A percentile compares a stretch with the other conserved stretches of the same genome.
phyloP scores from a whole-genome alignment of 768 basidiomycete species.

The Pluteus cervinus region DNA sequence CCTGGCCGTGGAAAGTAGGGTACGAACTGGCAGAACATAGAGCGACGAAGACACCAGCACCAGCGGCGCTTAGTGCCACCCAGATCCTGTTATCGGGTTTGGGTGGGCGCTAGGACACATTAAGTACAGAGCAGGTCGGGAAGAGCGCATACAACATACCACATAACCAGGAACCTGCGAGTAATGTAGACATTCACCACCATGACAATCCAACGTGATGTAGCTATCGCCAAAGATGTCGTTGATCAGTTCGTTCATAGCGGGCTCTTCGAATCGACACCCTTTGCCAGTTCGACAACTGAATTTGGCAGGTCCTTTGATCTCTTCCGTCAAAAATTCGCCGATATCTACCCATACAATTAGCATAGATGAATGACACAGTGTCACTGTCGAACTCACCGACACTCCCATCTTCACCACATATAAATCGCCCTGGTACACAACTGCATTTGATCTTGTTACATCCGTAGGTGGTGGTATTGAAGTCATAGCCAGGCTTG shows the following conservation, averaged over 20 bases:
- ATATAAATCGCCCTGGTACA: constrained; percentile 91
- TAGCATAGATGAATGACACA: background rate
- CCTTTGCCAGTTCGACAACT: constrained; percentile 65
- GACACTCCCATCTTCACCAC: constrained; percentile 91
- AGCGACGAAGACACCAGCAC: constrained; percentile 71
- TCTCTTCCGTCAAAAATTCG: constrained; percentile 86
- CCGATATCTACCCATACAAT: constrained; percentile 62
- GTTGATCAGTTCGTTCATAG: constrained; percentile 93
- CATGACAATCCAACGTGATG: constrained; percentile 81
- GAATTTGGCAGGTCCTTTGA: constrained; percentile 87
- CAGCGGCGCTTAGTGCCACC: constrained; percentile 80
- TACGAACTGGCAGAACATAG: constrained; percentile 53
- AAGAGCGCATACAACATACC: constrained; percentile 40
- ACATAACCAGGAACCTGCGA: constrained; percentile 93
- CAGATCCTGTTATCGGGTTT: constrained; percentile 80
- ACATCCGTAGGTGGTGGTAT: constrained; percentile 75
- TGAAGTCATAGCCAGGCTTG: constrained; percentile 50
- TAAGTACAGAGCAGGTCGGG: background rate
- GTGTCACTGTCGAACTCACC: too few relatives aligned
- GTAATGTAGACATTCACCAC: constrained; percentile 92
- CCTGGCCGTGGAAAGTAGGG: too few relatives aligned
- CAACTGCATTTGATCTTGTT: constrained; percentile 85
- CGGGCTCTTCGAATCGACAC: constrained; percentile 91
- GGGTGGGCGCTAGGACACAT: constrained; percentile 49
- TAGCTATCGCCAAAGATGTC: constrained; percentile 89